Evolutionary conservation across 306 rosid genomes (phyloP), one percentile per base, ranked within the genome.

Genomic region (Casuarina cunninghamiana): DNA sequence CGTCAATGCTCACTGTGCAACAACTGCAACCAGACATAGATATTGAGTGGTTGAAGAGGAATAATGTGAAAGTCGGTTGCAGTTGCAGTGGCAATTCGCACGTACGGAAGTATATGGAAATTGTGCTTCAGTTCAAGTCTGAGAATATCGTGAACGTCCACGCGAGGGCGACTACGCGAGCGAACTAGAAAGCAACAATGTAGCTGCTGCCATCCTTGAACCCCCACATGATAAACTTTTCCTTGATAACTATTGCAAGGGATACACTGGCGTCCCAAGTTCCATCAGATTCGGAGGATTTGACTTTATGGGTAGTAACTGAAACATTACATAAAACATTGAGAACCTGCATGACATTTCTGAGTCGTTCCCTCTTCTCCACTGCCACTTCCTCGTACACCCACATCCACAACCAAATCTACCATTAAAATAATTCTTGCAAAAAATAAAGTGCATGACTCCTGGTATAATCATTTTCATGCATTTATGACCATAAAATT

Each of bases 201-300:
- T 93, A 71, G n/a, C 85, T 7, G 97, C 96, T 32, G 93, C 92
- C 54, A 85, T 93, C 84, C 89, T 90, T 9, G 96, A 90, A 78
- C 81, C 89, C 46, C 97, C 94, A 17, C 88, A 90, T 71, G 91
- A 84, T 19, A 80, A 85, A 77, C 87, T 72, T 11, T 90, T 85
- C 78, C 78, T 86, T 48, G 75, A 79, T 72, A 63, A 72, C 55
- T 75, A 89, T 75, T 89, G 96, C 86, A 82, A 75, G 16, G 87
- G 73, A 17, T 93, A 65, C 75, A 77, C 82, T 17, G 76, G 80
- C 77, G 67, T 84, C 12, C 46, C 79, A 38, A 77, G 83, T 51
- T 69, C 87, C 74, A 42, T 26, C 82, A 88, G 89, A 80, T 88
- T 75, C 78, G 94, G 91, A 80, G 97, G 96, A 71, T 74, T 88